Evolutionary conservation across 2,329 filamentous ascomycete species (phyloP), one percentile per base, ranked within the genome.

Genomic region (Penicillium aurantiogriseum): DNA sequence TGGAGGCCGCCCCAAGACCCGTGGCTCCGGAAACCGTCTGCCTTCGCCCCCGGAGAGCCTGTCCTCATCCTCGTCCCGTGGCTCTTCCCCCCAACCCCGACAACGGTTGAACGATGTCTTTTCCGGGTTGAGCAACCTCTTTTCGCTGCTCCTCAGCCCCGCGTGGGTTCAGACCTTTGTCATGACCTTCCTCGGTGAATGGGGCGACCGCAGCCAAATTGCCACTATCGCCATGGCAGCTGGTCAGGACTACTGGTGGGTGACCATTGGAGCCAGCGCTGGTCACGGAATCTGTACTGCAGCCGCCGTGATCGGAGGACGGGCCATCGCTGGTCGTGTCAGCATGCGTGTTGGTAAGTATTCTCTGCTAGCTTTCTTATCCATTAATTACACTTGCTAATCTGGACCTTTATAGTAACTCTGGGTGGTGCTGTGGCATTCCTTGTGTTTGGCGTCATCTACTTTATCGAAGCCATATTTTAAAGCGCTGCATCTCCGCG

Each of bases 91-190:
- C 45, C 76, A 71, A 45, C 78, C 77, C 58, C 63, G 75, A 65
- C 78, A 68, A 68, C 76, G 66, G 58, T 77, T 73, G 60, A 84
- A 61, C 73, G 74, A 75, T 46, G 53, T 74, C 10, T 59, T 84
- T n/a, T 72, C 82, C 21, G 92, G 94, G 1, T 78, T 97, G 25
- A 87, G 87, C 73, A 99, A 99, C 68, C 84, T 99, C 4, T 85
- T 92, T 61, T 92, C 90, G 11, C 81, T 99, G 7, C 83, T 99
- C 5, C 82, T 99, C 39, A 96, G 91, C 75, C 94, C 94, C 1
- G 94, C 92, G 0, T 99, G 94, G 94, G 94, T 99, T 15, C 93
- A 97, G 77, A 99, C 94, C 0, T 99, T 99, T 72, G 85, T 95
- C 67, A 99, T 99, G 94, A 99, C 94, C 2, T 99, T 99, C 78